phyloP scores from a whole-genome alignment of 495 filamentous ascomycete species.

The Bryoglossum gracile region DNA sequence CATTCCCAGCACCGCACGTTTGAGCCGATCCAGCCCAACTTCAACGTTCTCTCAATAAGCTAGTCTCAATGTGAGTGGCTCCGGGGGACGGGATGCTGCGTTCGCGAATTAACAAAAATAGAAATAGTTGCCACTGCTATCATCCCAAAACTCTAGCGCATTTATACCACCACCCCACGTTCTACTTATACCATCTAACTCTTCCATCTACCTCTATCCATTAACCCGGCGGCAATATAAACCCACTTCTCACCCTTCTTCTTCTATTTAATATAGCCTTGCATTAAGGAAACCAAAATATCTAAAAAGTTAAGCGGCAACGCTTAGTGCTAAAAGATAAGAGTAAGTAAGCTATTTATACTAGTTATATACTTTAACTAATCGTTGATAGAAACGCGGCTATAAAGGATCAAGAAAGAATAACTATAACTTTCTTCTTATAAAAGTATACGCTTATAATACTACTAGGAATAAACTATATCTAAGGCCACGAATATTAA shows the following conservation, averaged over 20 bases:
- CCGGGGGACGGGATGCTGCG: background rate
- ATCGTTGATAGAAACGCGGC: background rate
- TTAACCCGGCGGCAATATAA: too few species aligned
- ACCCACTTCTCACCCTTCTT: too few species aligned
- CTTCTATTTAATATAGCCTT: too few species aligned
- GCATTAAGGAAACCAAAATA: too few species aligned
- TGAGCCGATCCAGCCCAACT: constrained; percentile 1
- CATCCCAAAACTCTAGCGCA: background rate
- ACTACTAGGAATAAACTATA: constrained; percentile 1
- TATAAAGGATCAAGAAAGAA: too few species aligned
- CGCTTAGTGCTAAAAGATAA: too few species aligned
- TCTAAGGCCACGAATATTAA: constrained; percentile 1
- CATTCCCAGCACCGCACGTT: background rate
- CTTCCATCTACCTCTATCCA: too few species aligned
- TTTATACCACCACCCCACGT: constrained; percentile 2
- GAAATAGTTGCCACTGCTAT: background rate
- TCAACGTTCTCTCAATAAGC: constrained; percentile 1
- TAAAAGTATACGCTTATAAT: constrained; percentile 2
- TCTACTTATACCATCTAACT: background rate
- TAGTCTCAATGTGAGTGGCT: constrained; percentile 3
- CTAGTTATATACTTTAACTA: background rate
- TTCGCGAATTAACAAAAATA: constrained; percentile 2
- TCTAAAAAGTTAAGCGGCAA: too few species aligned
- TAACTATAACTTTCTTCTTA: background rate
- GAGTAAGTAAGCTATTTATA: background rate